Percentiles rank a stretch among this genome's conserved stretches.
Conservation (phyloP, 2,329 filamentous ascomycete genomes). For the Phialemoniopsis sp. region DNA sequence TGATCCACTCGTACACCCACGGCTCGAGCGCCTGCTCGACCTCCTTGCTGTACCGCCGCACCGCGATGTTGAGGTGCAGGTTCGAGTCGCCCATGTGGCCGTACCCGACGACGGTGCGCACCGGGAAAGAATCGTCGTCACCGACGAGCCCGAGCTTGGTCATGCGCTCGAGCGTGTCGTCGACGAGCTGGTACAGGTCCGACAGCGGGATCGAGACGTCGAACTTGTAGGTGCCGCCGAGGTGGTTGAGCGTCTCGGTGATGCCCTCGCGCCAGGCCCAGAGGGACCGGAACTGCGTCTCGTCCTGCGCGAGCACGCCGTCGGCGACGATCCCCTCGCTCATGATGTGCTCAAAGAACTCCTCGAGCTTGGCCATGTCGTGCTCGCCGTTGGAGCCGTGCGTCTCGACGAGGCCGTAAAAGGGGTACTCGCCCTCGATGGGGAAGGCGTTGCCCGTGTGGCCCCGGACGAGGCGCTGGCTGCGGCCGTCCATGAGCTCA, state of each 20-base stretch:
- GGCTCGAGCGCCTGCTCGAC: slow-evolving; percentile 89
- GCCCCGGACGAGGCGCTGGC: slow-evolving; percentile 68
- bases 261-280: slow-evolving; percentile 96
- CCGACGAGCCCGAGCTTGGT: slow-evolving; percentile 72
- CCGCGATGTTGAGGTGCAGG: slow-evolving; percentile 86
- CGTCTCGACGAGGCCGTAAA: slow-evolving; percentile 96
- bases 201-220: slow-evolving; percentile 89
- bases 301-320: slow-evolving; percentile 88
- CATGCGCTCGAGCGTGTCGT: slow-evolving; percentile 74
- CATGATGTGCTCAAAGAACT: slow-evolving; percentile 88
- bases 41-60: slow-evolving; percentile 76
- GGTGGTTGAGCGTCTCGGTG: slow-evolving; percentile 82
- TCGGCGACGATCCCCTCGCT: slow-evolving; percentile 80
- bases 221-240: slow-evolving; percentile 97
- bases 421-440: slow-evolving; percentile 78
- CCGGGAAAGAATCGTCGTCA: slow-evolving; percentile 70
- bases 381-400: slow-evolving; percentile 93
- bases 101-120: slow-evolving; percentile 89
- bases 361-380: slow-evolving; percentile 85
- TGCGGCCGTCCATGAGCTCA: slow-evolving; percentile 89
- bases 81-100: slow-evolving; percentile 98
- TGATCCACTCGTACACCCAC: slow-evolving; percentile 97
- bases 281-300: slow-evolving; percentile 79
- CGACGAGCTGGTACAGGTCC: slow-evolving; percentile 84
- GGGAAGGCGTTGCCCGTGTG: slow-evolving; percentile 72